Evolutionary conservation across 2,329 filamentous ascomycete genomes (phyloP).

Genomic region (Capronia coronata): DNA sequence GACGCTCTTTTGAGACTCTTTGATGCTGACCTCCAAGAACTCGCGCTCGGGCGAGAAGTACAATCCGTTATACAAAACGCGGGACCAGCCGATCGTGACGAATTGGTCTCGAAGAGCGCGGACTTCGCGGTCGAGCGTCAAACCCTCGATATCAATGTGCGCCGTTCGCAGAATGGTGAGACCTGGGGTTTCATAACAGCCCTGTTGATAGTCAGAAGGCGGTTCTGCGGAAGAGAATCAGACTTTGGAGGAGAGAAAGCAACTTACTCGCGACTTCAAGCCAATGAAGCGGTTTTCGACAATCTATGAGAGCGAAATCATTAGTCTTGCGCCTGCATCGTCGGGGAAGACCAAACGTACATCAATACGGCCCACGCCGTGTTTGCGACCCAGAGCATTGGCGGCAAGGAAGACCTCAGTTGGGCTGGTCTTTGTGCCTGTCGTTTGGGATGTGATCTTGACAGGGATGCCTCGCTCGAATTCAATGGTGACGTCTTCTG

Average conservation of each 20-base stretch:
- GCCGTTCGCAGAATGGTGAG: conserved; percentile 52
- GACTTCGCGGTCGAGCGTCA: conserved; percentile 62
- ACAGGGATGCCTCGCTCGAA: conserved; percentile 71
- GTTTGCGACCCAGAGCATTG: conserved; percentile 51
- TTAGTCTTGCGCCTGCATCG: too few species aligned
- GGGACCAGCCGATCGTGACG: conserved; percentile 54
- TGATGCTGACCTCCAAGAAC: conserved; percentile 61
- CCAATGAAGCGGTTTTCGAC: conserved; percentile 77
- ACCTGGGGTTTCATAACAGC: conserved; percentile 31
- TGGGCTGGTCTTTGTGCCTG: conserved; percentile 59
- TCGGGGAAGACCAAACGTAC: too few species aligned
- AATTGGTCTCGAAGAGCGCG: conserved; percentile 65
- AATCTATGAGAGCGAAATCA: too few species aligned
- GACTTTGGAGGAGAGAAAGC: too few species aligned
- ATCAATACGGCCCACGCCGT: conserved; percentile 72
- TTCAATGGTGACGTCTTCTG: conserved; percentile 63
- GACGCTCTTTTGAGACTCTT: conserved; percentile 54
- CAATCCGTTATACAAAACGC: conserved; percentile 17
- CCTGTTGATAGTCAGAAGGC: too few species aligned
- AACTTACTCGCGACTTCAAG: conserved; percentile 57
- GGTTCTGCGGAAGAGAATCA: too few species aligned
- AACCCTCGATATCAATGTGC: conserved; percentile 58
- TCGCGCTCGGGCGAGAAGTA: conserved; percentile 65
- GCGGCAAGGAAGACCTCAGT: conserved; percentile 64
- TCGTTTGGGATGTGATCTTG: conserved; percentile 55